A percentile compares a stretch with the other conserved stretches of the same genome.
Conservation (phyloP, 2,329 filamentous ascomycete genomes). For the Gaeumannomyces sp. region DNA sequence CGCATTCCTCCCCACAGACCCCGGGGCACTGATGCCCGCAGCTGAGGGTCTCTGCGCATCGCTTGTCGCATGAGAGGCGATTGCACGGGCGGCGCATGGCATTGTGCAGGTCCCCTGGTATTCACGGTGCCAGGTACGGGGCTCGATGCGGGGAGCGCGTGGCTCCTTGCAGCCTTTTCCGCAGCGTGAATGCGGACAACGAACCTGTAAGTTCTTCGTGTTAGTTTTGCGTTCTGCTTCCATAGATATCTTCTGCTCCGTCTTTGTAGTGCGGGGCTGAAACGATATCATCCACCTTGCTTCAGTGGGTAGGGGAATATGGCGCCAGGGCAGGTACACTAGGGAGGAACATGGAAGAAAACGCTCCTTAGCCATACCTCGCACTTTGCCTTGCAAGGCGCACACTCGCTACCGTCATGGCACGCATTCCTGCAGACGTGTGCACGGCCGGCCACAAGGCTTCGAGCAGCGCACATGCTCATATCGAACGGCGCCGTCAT, state of each 20-base stretch:
- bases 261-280: too few relatives aligned
- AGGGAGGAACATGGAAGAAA: too few relatives aligned
- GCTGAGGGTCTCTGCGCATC: slow-evolving; percentile 46
- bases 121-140: slow-evolving; percentile 15
- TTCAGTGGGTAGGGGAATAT: neutral
- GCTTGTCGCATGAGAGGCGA: slow-evolving; percentile 55
- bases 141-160: slow-evolving; percentile 18
- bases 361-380: slow-evolving; percentile 38
- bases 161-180: slow-evolving; percentile 14
- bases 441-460: slow-evolving; percentile 43
- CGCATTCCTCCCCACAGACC: slow-evolving; percentile 59
- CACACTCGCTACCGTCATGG: slow-evolving; percentile 42
- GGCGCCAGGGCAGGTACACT: too few relatives aligned
- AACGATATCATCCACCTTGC: too few relatives aligned
- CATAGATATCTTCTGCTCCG: neutral
- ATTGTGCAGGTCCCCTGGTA: slow-evolving; percentile 31
- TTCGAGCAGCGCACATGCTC: slow-evolving; percentile 43
- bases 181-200: slow-evolving; percentile 43
- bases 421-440: slow-evolving; percentile 49
- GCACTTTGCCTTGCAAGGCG: slow-evolving; percentile 42
- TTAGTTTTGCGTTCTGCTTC: neutral
- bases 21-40: slow-evolving; percentile 61
- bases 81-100: slow-evolving; percentile 65
- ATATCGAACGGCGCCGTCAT: slow-evolving; percentile 22
- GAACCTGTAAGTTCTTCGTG: slow-evolving; percentile 6